A percentile compares a stretch with the other conserved stretches of the same genome.
phyloP scores from a whole-genome alignment of 306 rosid genomes.

The Styphnolobium japonicum region DNA sequence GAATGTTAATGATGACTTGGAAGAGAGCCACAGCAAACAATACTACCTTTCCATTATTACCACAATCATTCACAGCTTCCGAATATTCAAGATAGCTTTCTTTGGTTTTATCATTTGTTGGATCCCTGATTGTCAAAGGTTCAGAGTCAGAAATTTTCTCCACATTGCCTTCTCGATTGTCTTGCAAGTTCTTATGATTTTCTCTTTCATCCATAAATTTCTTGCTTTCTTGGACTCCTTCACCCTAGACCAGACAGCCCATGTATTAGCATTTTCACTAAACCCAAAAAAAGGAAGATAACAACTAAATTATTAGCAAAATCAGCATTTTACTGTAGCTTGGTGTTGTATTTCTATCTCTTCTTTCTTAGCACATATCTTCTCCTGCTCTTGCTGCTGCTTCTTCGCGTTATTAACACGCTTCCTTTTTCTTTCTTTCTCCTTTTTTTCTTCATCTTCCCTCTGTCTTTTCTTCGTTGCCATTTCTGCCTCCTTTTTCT shows the following conservation, averaged over 20 bases:
- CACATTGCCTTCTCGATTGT: constrained; percentile 17
- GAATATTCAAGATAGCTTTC: constrained; percentile 29
- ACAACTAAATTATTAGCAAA: neutral
- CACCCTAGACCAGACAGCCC: constrained; percentile 53
- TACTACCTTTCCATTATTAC: constrained; percentile 45
- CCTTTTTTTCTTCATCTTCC: constrained; percentile 78
- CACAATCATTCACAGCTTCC: constrained; percentile 28
- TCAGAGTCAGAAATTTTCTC: constrained; percentile 36
- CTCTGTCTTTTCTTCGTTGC: constrained; percentile 84
- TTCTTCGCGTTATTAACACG: constrained; percentile 63
- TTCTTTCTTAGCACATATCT: constrained; percentile 54
- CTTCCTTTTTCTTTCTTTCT: constrained; percentile 72
- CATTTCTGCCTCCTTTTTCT: constrained; percentile 69
- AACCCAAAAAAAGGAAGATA: neutral
- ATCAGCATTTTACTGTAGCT: constrained; percentile 43
- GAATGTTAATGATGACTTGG: constrained; percentile 5
- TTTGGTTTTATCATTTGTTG: constrained; percentile 31
- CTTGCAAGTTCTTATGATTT: constrained; percentile 33
- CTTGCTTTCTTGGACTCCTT: constrained; percentile 40
- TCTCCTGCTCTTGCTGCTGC: constrained; percentile 58
- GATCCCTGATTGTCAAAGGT: constrained; percentile 26
- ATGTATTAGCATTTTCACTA: constrained; percentile 20
- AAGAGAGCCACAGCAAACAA: constrained; percentile 2
- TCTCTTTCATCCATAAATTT: constrained; percentile 38
- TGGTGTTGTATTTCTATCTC: constrained; percentile 37